Percentiles rank a stretch among this genome's conserved stretches.
phyloP scores from a whole-genome alignment of 176 grass and related monocot genomes.

The Oryza glaberrima region DNA sequence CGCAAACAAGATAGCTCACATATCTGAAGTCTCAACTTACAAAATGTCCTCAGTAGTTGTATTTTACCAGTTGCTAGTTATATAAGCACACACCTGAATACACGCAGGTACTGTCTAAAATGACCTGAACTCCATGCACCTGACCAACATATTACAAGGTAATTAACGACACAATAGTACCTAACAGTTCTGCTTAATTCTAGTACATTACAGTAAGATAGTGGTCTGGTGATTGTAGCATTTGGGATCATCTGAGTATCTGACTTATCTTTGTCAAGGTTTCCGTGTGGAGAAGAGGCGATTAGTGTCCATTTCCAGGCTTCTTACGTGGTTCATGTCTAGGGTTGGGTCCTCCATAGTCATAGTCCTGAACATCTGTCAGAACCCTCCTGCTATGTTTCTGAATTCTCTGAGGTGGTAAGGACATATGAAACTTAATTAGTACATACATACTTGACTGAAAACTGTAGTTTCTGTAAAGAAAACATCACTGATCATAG shows the following conservation, averaged over 20 bases:
- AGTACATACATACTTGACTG: not conserved
- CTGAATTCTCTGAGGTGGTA: constrained; percentile 30
- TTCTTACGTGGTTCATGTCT: constrained; percentile 73
- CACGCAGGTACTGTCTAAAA: not conserved
- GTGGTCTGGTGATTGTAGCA: not conserved
- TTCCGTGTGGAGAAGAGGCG: not conserved
- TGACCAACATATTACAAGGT: not conserved
- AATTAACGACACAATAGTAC: not conserved
- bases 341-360: constrained; percentile 72
- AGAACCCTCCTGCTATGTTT: constrained; percentile 40
- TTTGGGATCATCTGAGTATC: not conserved
- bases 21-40: constrained; percentile 5
- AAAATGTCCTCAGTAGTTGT: not conserved
- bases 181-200: not conserved
- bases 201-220: constrained; percentile 19
- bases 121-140: not conserved
- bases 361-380: constrained; percentile 69
- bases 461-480: not conserved
- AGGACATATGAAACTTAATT: not conserved
- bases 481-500: not conserved
- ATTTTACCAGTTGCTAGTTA: not conserved
- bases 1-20: not conserved
- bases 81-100: not conserved
- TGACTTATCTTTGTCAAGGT: not conserved
- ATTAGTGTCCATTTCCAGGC: constrained; percentile 53